phyloP scores from a whole-genome alignment of 768 basidiomycete species.

The Russula ochroleuca region DNA sequence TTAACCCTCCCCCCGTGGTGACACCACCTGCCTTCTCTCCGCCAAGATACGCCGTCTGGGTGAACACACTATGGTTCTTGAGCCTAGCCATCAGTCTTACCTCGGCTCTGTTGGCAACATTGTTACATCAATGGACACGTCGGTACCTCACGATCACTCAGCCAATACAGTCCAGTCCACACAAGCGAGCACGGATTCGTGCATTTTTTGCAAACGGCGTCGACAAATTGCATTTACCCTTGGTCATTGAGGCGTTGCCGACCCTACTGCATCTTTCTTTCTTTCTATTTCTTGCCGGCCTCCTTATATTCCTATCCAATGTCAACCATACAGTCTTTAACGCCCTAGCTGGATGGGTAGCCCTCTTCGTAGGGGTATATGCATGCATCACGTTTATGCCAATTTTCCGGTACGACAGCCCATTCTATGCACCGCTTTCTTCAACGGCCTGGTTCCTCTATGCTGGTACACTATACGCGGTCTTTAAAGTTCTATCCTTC shows the following conservation, averaged over 20 bases:
- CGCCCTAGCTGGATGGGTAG: background rate
- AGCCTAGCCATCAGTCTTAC: background rate
- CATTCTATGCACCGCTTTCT: background rate
- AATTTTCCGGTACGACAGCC: constrained; percentile 5
- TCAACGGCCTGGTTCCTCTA: constrained; percentile 6
- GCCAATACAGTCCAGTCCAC: background rate
- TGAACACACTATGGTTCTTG: background rate
- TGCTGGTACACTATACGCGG: background rate
- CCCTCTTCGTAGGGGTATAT: background rate
- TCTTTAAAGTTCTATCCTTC: background rate
- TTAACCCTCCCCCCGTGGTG: background rate
- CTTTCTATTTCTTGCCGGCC: background rate
- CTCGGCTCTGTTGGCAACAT: background rate
- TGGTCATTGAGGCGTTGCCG: background rate
- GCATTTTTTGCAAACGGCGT: background rate
- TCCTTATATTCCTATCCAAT: constrained; percentile 4
- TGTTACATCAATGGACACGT: background rate
- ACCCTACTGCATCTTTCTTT: background rate
- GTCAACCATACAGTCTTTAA: background rate
- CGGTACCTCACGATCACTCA: background rate
- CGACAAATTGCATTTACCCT: background rate
- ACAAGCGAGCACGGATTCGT: constrained; percentile 3
- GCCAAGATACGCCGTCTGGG: background rate
- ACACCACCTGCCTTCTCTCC: constrained; percentile 3
- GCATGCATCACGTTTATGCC: constrained; percentile 6